Base-by-base conservation (phyloP, 352 stramenopile genomes). In the Pythium grandisporangium region DNA sequence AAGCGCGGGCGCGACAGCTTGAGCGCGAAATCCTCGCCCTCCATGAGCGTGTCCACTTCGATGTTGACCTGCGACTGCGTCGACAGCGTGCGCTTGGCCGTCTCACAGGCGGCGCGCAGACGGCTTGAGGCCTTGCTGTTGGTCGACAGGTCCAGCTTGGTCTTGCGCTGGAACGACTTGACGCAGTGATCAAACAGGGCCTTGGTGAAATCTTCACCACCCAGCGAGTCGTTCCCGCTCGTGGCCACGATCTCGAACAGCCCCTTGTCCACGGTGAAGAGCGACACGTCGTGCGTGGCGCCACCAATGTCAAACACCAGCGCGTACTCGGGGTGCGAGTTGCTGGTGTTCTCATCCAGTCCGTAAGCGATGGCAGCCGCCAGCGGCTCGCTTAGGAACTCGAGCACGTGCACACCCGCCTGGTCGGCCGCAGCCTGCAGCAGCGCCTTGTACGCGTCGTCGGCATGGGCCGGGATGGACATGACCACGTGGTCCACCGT, bases 281-380 rank as follows among this genome's bases (percentile, higher is more conserved):
- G 70, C 20, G 87, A 96, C 32, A 98, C 91, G 63, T 98, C 95
- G 60, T 98, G 96, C 6, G 95, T 98, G 42, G 95, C 95, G 35
- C 95, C 95, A 51, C 95, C 95, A 53, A 99, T 89, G 64, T 99
- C 96, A 45, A 99, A 98, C 45, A 99, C 97, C 24, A 99, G 72
- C 20, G 98, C 89, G 53, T 96, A 97, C 60, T 98, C 86, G 39
- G 96, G 83, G 49, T 84, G 72, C 37, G 73, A 61, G 40, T 73
- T 77, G 59, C 81, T 85, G n/a, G 56, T 54, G 46, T 55, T 63
- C 61, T 98, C 96, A 56, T 99, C 96, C 17, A 99, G 70, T 26
- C 96, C 95, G 66, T 99, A 99, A n/a, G 95, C 96, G 63, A 99
- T 97, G 37, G 96, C 96, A 39, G 96, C 96, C 35, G 96, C 95